phyloP scores from a whole-genome alignment of 208 protist genomes.

The Perkinsela sp. region DNA sequence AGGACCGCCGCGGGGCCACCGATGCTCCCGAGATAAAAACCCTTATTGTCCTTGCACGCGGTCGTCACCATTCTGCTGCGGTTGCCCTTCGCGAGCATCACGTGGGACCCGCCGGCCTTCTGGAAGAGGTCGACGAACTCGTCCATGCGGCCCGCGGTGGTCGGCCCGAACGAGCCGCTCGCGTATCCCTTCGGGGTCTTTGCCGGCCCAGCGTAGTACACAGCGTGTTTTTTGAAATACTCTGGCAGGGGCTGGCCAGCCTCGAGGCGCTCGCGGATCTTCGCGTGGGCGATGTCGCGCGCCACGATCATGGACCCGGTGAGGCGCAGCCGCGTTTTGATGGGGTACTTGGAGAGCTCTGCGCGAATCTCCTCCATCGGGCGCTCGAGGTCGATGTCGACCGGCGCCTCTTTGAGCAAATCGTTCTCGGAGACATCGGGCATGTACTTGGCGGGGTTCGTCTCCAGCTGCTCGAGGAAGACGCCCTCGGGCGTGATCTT shows the following conservation, averaged over 20 bases:
- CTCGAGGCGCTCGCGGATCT: constrained; percentile 64
- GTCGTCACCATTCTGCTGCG: constrained; percentile 58
- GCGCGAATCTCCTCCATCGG: constrained; percentile 55
- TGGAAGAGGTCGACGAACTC: constrained; percentile 77
- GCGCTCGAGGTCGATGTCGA: constrained; percentile 67
- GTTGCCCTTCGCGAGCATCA: constrained; percentile 86
- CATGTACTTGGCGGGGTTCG: constrained; percentile 68
- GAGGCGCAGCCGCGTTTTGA: constrained; percentile 70
- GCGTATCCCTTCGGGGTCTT: constrained; percentile 76
- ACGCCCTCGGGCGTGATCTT: constrained; percentile 83
- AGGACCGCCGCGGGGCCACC: constrained; percentile 80
- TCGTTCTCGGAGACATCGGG: constrained; percentile 54
- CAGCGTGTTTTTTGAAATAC: constrained; percentile 77
- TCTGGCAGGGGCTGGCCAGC: constrained; percentile 49
- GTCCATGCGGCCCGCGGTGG: constrained; percentile 82
- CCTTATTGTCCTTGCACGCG: constrained; percentile 75
- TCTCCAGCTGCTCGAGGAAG: constrained; percentile 80
- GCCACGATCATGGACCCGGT: constrained; percentile 83
- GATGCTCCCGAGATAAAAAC: constrained; percentile 87
- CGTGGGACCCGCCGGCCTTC: constrained; percentile 47
- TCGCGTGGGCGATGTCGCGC: constrained; percentile 84
- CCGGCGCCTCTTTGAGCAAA: constrained; percentile 24
- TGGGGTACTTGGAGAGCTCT: constrained; percentile 46
- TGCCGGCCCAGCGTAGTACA: constrained; percentile 91
- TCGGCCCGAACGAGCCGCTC: constrained; percentile 81